Evolutionary conservation across 2,329 filamentous ascomycete genomes (phyloP), one percentile per base, ranked within the genome.

Genomic region (Berkeleyomyces basicola): DNA sequence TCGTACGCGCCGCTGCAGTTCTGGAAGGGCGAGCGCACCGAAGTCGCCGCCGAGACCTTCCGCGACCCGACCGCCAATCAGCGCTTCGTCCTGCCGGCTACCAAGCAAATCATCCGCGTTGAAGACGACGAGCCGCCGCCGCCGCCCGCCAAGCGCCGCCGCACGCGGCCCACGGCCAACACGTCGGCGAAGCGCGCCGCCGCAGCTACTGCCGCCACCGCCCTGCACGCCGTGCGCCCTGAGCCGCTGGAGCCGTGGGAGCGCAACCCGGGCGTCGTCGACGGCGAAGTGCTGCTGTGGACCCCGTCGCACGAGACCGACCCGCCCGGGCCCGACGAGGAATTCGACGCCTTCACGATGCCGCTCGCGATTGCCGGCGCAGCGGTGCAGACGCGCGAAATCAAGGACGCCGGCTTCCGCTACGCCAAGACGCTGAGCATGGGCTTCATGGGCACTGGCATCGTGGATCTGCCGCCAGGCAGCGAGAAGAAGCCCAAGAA

Each of bases 401-500:
- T 85, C 66, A 78, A 78, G 61, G 78, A 80, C 69, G 85, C 86
- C 16, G 83, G 83, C 3, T 97, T 97, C 78, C 82, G 83, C 63
- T 97, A 95, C 71, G 88, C 88, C 42, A 97, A 96, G 76, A 87
- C 92, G 65, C 80, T 95, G 63, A 88, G 84, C 37, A 78, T 88
- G 65, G 84, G 87, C 0, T 97, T 96, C 73, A 89, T 97, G 72
- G 91, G 90, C 42, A 86, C 87, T 7, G 93, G 93, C 14, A 81
- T 97, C 61, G 88, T 99, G 44, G 92, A 97, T 69, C 76, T 99
- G 59, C 88, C 90, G 4, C 85, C 89, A 0, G 86, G 87, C 1
- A 84, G 88, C 40, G 83, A 87, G 70, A 99, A 99, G 77, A 83
- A 85, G 68, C 82, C 86, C 58, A 97, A 97, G 79, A 97, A 96